Evolutionary conservation across 1,284 basidiomycete species (phyloP).

Genomic region (Fistulinella cinereoalba): DNA sequence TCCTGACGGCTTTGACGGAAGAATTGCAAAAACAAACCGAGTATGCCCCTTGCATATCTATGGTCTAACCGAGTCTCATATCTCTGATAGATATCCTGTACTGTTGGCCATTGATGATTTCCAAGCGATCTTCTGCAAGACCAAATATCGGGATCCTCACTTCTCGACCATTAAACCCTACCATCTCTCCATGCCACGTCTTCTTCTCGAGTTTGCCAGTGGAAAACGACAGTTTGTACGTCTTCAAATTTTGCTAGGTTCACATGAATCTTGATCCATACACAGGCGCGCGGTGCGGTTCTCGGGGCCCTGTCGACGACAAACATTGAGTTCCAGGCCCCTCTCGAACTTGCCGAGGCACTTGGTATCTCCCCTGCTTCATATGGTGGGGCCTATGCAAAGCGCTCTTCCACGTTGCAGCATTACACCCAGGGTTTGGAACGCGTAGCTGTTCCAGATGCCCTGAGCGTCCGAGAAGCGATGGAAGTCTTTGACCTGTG

Average conservation of each 20-base stretch:
- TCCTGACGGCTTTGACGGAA: slow-evolving; percentile 65
- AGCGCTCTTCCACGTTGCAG: slow-evolving; percentile 43
- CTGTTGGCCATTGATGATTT: slow-evolving; percentile 86
- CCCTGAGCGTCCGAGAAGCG: slow-evolving; percentile 60
- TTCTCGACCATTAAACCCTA: slow-evolving; percentile 72
- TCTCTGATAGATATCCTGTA: slow-evolving; percentile 56
- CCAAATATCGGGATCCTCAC: slow-evolving; percentile 77
- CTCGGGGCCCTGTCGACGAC: slow-evolving; percentile 62
- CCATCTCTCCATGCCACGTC: slow-evolving; percentile 78
- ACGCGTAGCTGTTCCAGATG: slow-evolving; percentile 53
- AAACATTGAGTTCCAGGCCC: slow-evolving; percentile 50
- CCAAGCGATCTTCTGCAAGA: slow-evolving; percentile 75
- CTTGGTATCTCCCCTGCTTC: slow-evolving; percentile 41
- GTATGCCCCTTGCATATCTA: slow-evolving; percentile 36
- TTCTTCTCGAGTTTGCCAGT: slow-evolving; percentile 74
- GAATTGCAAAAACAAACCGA: slow-evolving; percentile 66
- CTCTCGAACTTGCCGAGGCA: slow-evolving; percentile 59
- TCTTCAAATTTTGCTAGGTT: slow-evolving; percentile 21
- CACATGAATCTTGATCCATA: not conserved
- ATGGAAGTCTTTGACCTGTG: slow-evolving; percentile 68
- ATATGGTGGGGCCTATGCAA: slow-evolving; percentile 47
- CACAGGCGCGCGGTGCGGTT: slow-evolving; percentile 59
- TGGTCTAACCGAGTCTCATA: slow-evolving; percentile 2
- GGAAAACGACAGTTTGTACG: slow-evolving; percentile 68
- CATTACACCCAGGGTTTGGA: slow-evolving; percentile 55